Conservation (phyloP, 495 filamentous ascomycete genomes). For the Trichoderma parareesei region DNA sequence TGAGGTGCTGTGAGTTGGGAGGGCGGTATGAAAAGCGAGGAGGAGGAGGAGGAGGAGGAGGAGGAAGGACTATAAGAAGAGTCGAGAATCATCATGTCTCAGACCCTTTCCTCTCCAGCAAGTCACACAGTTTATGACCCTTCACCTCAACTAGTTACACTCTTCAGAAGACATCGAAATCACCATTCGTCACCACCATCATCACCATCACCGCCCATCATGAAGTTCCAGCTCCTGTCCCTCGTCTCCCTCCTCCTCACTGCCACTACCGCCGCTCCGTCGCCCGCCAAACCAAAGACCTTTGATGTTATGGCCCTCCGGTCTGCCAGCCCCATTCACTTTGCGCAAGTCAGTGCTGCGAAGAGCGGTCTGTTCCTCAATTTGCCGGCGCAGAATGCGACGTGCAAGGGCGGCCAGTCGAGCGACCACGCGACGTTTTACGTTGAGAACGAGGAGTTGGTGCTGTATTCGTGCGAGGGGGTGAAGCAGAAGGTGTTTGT, state of each 20-base stretch:
- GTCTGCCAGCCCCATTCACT: constrained; percentile 39
- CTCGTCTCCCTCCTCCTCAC: constrained; percentile 32
- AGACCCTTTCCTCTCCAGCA: too few species aligned
- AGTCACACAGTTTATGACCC: too few species aligned
- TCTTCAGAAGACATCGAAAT: neutral
- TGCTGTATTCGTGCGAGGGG: constrained; percentile 33
- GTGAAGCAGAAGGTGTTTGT: constrained; percentile 41
- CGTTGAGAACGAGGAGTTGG: constrained; percentile 38
- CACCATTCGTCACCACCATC: neutral
- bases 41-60: too few species aligned
- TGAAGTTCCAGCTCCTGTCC: constrained; percentile 16
- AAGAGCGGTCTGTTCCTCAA: constrained; percentile 36
- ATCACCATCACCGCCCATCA: constrained; percentile 7
- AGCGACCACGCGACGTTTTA: constrained; percentile 39
- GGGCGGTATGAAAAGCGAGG: too few species aligned
- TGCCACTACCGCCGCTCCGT: constrained; percentile 29
- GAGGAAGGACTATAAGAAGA: too few species aligned
- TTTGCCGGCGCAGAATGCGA: constrained; percentile 33
- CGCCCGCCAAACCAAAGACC: constrained; percentile 13
- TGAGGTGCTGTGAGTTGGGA: too few species aligned
- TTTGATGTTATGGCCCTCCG: constrained; percentile 42
- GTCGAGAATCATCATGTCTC: too few species aligned
- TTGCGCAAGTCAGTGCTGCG: constrained; percentile 32
- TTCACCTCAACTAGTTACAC: neutral
- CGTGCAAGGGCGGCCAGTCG: constrained; percentile 31